These are phyloP conservation scores for Parastagonospora avenae DNA, from an alignment of 2,329 filamentous ascomycete genomes.

Conservation along the genomic window DNA sequence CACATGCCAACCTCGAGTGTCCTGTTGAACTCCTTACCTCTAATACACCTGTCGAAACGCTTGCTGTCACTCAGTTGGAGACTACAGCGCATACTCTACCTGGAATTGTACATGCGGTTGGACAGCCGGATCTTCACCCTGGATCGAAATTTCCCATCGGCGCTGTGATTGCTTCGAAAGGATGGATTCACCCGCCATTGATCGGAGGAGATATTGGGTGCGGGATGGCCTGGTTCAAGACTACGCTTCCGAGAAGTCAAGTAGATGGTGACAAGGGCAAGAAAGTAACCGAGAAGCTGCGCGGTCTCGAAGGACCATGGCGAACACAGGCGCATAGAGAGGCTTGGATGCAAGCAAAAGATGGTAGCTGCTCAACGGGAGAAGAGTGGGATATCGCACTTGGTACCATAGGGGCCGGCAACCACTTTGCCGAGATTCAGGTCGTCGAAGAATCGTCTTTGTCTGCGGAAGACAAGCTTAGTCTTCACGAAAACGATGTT, in stretches of 20 bases:
- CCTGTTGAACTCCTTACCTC: conserved; percentile 31
- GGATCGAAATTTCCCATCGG: conserved; percentile 48
- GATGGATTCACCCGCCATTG: conserved; percentile 46
- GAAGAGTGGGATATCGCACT: conserved; percentile 39
- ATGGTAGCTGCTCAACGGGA: conserved; percentile 30
- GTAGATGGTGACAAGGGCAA: conserved; percentile 42
- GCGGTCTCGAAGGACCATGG: conserved; percentile 46
- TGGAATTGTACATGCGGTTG: conserved; percentile 42
- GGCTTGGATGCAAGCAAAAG: conserved; percentile 32
- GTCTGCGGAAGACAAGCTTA: conserved; percentile 5
- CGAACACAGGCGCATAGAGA: conserved; percentile 26
- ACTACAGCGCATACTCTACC: conserved; percentile 40
- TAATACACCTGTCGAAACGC: conserved; percentile 33
- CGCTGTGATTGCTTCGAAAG: conserved; percentile 41
- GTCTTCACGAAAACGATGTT: conserved; percentile 36
- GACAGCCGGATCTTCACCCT: conserved; percentile 46
- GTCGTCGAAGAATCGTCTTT: conserved; percentile 38
- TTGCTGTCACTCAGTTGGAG: conserved; percentile 37
- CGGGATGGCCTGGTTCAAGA: conserved; percentile 48
- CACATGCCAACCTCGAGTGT: conserved; percentile 21
- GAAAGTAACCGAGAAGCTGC: conserved; percentile 43
- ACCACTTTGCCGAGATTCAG: conserved; percentile 49
- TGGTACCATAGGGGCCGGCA: conserved; percentile 47
- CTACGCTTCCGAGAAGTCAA: conserved; percentile 33
- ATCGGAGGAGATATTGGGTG: conserved; percentile 49